phyloP scores from a whole-genome alignment of 495 filamentous ascomycete genomes.

The Pseudomonodictys pantanalensis region DNA sequence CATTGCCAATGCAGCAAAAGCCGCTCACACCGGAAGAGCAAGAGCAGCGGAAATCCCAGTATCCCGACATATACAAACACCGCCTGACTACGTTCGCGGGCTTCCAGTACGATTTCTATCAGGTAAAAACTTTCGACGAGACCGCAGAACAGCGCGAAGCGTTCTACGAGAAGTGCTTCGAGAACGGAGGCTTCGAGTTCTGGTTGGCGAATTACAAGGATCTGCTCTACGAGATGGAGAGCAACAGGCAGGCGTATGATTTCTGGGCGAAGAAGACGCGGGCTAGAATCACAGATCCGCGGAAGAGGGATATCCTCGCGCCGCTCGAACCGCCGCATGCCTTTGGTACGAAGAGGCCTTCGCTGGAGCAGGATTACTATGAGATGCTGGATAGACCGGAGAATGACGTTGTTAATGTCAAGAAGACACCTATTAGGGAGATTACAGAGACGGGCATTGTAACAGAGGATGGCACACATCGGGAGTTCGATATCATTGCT shows the following conservation, averaged over 20 bases:
- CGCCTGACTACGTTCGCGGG: constrained; percentile 45
- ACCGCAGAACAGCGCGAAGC: constrained; percentile 46
- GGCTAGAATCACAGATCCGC: constrained; percentile 50
- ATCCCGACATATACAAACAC: constrained; percentile 21
- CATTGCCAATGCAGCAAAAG: constrained; percentile 28
- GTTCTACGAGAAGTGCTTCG: constrained; percentile 50
- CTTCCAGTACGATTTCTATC: constrained; percentile 44
- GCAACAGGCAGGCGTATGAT: constrained; percentile 51
- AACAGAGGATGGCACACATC: constrained; percentile 42
- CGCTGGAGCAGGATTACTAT: constrained; percentile 54
- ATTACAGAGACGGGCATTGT: constrained; percentile 46
- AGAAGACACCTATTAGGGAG: constrained; percentile 45
- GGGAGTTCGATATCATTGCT: constrained; percentile 53
- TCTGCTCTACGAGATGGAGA: constrained; percentile 43
- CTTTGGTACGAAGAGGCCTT: constrained; percentile 56
- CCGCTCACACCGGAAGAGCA: constrained; percentile 30
- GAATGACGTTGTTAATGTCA: constrained; percentile 51
- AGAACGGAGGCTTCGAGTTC: constrained; percentile 50
- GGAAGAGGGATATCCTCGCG: constrained; percentile 52
- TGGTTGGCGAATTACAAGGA: constrained; percentile 53
- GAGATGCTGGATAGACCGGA: constrained; percentile 51
- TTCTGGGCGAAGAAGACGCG: constrained; percentile 58
- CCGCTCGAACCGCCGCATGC: constrained; percentile 52
- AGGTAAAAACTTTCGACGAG: constrained; percentile 48
- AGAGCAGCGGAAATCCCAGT: constrained; percentile 23